Conservation (phyloP, 192 early-diverging fungal species). For the Dispira simplex region DNA sequence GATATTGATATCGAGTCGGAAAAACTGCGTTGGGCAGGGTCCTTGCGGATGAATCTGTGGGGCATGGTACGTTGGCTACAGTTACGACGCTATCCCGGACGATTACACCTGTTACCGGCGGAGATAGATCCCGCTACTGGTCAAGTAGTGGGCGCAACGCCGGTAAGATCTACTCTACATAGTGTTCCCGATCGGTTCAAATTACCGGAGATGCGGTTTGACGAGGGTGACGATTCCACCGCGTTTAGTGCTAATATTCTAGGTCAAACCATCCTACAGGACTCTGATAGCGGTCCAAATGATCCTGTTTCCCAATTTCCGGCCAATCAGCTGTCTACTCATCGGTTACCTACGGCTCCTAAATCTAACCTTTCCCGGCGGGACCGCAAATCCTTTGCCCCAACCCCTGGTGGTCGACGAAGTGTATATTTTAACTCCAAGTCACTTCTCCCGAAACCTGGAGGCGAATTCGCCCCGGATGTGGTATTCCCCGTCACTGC, state of each 20-base stretch:
- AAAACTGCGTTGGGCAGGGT: slow-evolving; percentile 31
- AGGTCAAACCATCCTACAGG: neutral
- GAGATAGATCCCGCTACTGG: slow-evolving; percentile 12
- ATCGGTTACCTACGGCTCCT: neutral
- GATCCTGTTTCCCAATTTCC: neutral
- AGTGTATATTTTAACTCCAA: neutral
- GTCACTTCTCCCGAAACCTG: neutral
- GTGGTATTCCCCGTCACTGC: neutral
- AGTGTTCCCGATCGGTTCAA: neutral
- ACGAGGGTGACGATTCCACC: neutral
- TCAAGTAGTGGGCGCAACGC: neutral
- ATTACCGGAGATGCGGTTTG: slow-evolving; percentile 1
- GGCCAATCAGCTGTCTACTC: neutral
- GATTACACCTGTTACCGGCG: slow-evolving; percentile 35
- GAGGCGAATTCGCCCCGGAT: neutral
- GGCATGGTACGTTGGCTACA: slow-evolving; percentile 34
- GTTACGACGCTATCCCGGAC: slow-evolving; percentile 39
- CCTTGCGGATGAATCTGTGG: slow-evolving; percentile 25
- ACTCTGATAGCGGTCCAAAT: neutral
- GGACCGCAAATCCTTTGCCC: too few relatives aligned
- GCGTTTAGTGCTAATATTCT: neutral
- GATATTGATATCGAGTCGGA: slow-evolving; percentile 47
- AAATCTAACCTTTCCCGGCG: neutral
- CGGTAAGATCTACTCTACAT: neutral
- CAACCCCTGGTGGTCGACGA: neutral